Evolutionary conservation across 2,329 filamentous ascomycete species (phyloP), one percentile per base, ranked within the genome.

Genomic region (Trichoderma koningii): DNA sequence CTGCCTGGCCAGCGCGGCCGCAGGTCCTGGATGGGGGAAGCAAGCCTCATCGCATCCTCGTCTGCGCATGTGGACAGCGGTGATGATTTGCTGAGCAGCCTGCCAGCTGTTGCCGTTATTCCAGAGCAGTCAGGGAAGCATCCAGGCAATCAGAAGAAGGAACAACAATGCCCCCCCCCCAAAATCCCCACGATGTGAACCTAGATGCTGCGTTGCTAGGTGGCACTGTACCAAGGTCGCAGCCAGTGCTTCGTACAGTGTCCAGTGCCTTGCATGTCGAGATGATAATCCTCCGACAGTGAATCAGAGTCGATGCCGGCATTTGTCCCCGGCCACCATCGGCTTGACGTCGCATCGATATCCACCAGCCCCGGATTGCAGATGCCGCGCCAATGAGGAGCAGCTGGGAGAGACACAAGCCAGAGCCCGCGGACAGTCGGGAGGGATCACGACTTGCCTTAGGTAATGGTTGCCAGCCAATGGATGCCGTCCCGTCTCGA

Each of bases 321-420:
- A 51, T 26, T 48, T 21, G 45, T 21, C 50, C 14, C 34, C 34
- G 34, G 34, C 34, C 34, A 38, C 34, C 34, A 14, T 38, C 34
- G 34, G 34, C 34, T 38, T 38, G 34, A 38, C 14, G 52, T 59
- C 21, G 30, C 55, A 59, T 59, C 42, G 3, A 48, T 34, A 19
- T 38, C 55, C 55, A 59, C 44, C 55, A 38, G 5, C 42, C 42
- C 55, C 55, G 26, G 55, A 38, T 48, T 48, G n/a, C n/a, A 34
- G 19, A 17, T 44, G 44, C 55, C 44, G 44, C 44, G 28, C 44
- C 44, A 48, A 38, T 34, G 55, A 57, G n/a, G 28, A 53, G 50
- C 12, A 59, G 10, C 12, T 10, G 1, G 28, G n/a, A 53, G 51
- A 53, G 28, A 53, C n/a, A 30, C 48, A 51, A 17, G 28, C 7